phyloP scores from a whole-genome alignment of 2,329 filamentous ascomycete species.

The Colletotrichum somersetense region DNA sequence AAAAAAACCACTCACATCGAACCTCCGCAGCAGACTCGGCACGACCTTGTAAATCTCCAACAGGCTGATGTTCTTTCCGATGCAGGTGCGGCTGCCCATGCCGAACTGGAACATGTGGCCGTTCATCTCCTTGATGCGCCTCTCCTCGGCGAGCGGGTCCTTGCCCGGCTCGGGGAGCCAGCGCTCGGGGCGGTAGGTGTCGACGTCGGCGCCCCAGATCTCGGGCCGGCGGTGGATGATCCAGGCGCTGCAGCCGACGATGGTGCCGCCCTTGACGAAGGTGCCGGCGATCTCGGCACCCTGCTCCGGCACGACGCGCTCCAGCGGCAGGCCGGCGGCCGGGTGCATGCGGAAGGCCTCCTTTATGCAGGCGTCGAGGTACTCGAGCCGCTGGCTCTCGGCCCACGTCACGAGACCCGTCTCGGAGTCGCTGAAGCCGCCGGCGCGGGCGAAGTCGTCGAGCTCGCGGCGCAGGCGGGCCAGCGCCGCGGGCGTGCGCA shows the following conservation, averaged over 20 bases:
- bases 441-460: constrained; percentile 67
- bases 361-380: constrained; percentile 83
- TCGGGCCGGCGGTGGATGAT: constrained; percentile 76
- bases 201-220: constrained; percentile 76
- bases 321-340: constrained; percentile 77
- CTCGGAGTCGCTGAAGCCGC: constrained; percentile 63
- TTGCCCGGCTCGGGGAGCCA: constrained; percentile 65
- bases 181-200: constrained; percentile 76
- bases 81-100: constrained; percentile 77
- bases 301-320: constrained; percentile 76
- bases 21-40: constrained; percentile 71
- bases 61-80: constrained; percentile 74
- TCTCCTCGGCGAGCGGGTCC: constrained; percentile 58
- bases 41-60: constrained; percentile 75
- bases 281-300: constrained; percentile 74
- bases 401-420: constrained; percentile 76
- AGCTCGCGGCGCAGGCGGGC: constrained; percentile 71
- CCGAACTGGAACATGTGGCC: constrained; percentile 81
- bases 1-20: constrained; percentile 62
- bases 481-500: constrained; percentile 72
- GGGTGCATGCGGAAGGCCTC: constrained; percentile 84
- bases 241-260: constrained; percentile 82
- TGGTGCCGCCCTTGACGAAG: constrained; percentile 76
- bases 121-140: constrained; percentile 74
- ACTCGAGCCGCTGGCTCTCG: constrained; percentile 77